Conservation (phyloP, 768 basidiomycete species). For the Galerina sulciceps region DNA sequence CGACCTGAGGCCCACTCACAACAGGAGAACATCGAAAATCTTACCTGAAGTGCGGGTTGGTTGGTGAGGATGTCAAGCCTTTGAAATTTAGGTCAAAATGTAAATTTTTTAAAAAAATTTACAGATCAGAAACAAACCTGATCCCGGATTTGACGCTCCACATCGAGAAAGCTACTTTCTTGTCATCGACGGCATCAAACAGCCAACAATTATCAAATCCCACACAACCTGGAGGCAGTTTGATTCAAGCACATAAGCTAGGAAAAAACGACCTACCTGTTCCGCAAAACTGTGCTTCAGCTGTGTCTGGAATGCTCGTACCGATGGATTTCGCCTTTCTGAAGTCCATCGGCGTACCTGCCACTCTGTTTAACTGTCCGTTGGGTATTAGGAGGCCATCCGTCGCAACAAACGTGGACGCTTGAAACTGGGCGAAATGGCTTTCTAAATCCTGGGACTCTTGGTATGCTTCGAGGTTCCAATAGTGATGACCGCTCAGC, state of each 20-base stretch:
- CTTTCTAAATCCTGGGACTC: constrained; percentile 41
- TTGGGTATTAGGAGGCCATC: constrained; percentile 45
- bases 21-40: not conserved
- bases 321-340: constrained; percentile 44
- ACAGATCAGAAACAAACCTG: constrained; percentile 26
- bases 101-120: not conserved
- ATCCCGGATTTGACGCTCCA: constrained; percentile 54
- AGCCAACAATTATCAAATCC: constrained; percentile 54
- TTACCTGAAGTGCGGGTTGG: constrained; percentile 48
- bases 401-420: constrained; percentile 42
- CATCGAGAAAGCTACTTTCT: constrained; percentile 38
- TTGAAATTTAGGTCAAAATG: not conserved
- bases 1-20: not conserved
- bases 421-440: constrained; percentile 39
- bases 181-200: constrained; percentile 36
- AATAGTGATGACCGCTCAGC: constrained; percentile 47
- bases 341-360: constrained; percentile 47
- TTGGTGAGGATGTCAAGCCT: constrained; percentile 49
- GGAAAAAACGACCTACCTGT: constrained; percentile 29
- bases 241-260: not conserved
- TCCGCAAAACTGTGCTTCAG: constrained; percentile 39
- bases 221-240: constrained; percentile 35
- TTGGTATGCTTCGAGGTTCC: constrained; percentile 49
- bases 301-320: constrained; percentile 38
- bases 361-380: constrained; percentile 38